Conservation (phyloP, 2,329 filamentous ascomycete species). For the Botrytis fragariae region DNA sequence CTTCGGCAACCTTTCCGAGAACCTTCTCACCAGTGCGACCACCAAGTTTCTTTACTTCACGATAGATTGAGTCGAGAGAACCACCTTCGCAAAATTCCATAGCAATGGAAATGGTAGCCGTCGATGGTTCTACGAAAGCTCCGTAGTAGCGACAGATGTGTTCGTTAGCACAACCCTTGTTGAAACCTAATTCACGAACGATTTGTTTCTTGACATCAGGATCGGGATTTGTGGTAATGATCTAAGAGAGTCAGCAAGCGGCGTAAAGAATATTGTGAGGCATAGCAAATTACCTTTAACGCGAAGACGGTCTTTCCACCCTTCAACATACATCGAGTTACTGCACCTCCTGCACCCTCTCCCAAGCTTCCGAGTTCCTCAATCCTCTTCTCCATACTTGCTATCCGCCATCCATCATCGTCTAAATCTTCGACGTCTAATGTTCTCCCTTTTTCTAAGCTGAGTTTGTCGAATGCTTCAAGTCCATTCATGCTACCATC, state of each 20-base stretch:
- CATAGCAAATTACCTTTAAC: slow-evolving; percentile 67
- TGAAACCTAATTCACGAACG: slow-evolving; percentile 91
- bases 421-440: slow-evolving; percentile 93
- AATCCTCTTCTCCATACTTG: slow-evolving; percentile 84
- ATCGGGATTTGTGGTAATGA: slow-evolving; percentile 97
- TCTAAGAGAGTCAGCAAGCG: slow-evolving; percentile 50
- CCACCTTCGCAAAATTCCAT: slow-evolving; percentile 99
- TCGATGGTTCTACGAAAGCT: slow-evolving; percentile 93
- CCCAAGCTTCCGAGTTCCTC: slow-evolving; percentile 85
- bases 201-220: slow-evolving; percentile 99
- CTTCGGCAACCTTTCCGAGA: slow-evolving; percentile 92
- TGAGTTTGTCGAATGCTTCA: slow-evolving; percentile 75
- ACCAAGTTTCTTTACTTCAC: slow-evolving; percentile 92
- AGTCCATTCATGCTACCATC: slow-evolving; percentile 77
- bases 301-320: slow-evolving; percentile 94
- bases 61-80: slow-evolving; percentile 93
- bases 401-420: slow-evolving; percentile 92
- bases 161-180: slow-evolving; percentile 93
- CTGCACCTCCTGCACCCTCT: slow-evolving; percentile 92
- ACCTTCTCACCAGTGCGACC: slow-evolving; percentile 97
- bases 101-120: slow-evolving; percentile 93
- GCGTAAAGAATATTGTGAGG: slow-evolving; percentile 12
- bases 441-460: slow-evolving; percentile 75
- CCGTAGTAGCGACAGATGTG: slow-evolving; percentile 98
- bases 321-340: slow-evolving; percentile 85